Base-by-base conservation (phyloP, 2,329 filamentous ascomycete genomes). In the Hypoxylon sp. region DNA sequence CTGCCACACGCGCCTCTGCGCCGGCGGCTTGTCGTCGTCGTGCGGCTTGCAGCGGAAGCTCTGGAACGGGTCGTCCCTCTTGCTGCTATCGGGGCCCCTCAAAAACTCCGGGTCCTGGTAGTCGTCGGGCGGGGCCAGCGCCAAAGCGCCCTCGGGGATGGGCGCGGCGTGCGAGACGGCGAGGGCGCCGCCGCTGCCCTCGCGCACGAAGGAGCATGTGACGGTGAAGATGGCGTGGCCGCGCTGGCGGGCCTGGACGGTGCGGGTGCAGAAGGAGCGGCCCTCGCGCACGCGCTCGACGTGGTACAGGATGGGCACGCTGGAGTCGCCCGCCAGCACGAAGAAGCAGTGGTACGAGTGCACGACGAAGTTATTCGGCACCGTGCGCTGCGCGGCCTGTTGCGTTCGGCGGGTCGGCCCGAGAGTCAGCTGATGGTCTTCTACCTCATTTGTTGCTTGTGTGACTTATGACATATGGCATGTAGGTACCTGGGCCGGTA, bases 291-390 rank as follows among this genome's bases (percentile, higher is more conserved):
- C 93, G 57, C 93, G 89, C 83, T 98, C 96, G 51, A 99, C 96
- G 78, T 98, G 93, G 83, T 97, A 98, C 69, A 98, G 86, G 72
- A 98, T 92, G 32, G 96, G 95, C 17, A 96, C 91, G 67, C 92
- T 89, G 11, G 89, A 86, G 76, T 95, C 92, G 29, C 96, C 96
- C 3, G 95, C 94, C 1, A 98, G 89, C 35, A 99, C 90, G 80
- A 99, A 99, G 84, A 98, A 99, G 87, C 96, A 98, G 86, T 99
- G 96, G 92, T 97, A 98, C 77, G 92, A 95, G 84, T 99, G 96
- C 54, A 96, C 89, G 66, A 90, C 88, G 81, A 97, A 98, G 78
- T 92, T 86, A 27, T 84, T 79, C 0, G 92, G 91, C 1, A 99
- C 93, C 7, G 96, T 99, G 77, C 90, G 89, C 80, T 97, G 94